Evolutionary conservation across 306 rosid species (phyloP).

Genomic region (Vicia sativa): DNA sequence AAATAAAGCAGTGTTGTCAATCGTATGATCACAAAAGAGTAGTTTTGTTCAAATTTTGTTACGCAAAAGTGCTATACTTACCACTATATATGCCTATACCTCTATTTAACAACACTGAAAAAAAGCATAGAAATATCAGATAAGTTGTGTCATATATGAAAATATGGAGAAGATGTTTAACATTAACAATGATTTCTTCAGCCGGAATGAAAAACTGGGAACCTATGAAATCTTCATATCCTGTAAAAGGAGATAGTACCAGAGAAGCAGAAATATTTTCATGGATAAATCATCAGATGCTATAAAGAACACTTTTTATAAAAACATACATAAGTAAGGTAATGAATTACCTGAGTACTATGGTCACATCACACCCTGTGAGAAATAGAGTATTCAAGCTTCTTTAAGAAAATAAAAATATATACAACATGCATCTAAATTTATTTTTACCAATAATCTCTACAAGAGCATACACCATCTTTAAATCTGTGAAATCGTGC

Average conservation of each 20-base stretch:
- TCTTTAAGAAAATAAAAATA: neutral
- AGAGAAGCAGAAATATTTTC: slow-evolving; percentile 5
- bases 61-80: neutral
- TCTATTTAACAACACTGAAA: neutral
- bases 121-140: neutral
- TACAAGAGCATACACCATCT: slow-evolving; percentile 78
- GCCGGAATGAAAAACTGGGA: neutral
- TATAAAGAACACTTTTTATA: neutral
- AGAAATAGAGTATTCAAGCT: slow-evolving; percentile 19
- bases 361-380: slow-evolving; percentile 13
- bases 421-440: slow-evolving; percentile 11
- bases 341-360: slow-evolving; percentile 24
- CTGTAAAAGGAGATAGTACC: neutral
- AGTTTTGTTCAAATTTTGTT: neutral
- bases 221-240: slow-evolving; percentile 1
- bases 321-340: neutral
- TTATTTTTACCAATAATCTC: slow-evolving; percentile 77
- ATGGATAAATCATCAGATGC: slow-evolving; percentile 7
- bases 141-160: neutral
- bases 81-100: neutral
- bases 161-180: slow-evolving; percentile 4
- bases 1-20: neutral
- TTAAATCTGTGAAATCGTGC: slow-evolving; percentile 85
- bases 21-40: neutral
- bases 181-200: neutral